Base-by-base conservation (phyloP, 257 asterid species). In the Solanum rostratum region DNA sequence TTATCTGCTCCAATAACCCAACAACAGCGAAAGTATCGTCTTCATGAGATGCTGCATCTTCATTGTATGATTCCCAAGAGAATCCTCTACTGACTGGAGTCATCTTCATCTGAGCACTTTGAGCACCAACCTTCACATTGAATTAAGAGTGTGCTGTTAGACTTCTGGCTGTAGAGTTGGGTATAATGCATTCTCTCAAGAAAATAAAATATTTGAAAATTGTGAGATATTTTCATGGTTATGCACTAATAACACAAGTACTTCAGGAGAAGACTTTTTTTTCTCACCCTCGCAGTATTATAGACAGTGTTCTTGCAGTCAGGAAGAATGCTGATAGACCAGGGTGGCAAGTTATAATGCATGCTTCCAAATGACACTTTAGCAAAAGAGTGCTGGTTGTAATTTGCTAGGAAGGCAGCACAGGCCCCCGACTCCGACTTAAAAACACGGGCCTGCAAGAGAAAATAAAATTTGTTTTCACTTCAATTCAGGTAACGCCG, bases 311-410 rank as follows among this genome's bases (percentile, higher is more conserved):
- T 81, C 88, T 90, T 95, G 99, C 99, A 97, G 87, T 94, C 98
- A 0, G 99, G 99, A 89, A 95, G 97, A 83, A 97, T 95, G 92
- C 99, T 97, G 84, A 97, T 91, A 53, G 99, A 97, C 99, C 99
- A 97, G 15, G 99, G 98, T 71, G 99, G 99, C 86, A 97, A 88
- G 87, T 95, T 91, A 90, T 95, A 95, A 81, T 95, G 97, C 91
- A 84, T 84, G 78, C 87, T 92, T 22, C 93, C 92, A 68, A 95
- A 95, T 19, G 94, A 85, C 83, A 95, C 97, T 87, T 87, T 94
- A 39, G 97, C 95, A 84, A 89, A 93, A 6, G 97, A 91, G 85
- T 86, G 92, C 66, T 92, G 91, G 84, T 94, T 87, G 82, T 94
- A 91, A 88, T 95, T 95, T 84, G 98, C 97, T 78, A 95, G 95